Conservation (phyloP, 140 eudicot species). For the Stevia rebaudiana region DNA sequence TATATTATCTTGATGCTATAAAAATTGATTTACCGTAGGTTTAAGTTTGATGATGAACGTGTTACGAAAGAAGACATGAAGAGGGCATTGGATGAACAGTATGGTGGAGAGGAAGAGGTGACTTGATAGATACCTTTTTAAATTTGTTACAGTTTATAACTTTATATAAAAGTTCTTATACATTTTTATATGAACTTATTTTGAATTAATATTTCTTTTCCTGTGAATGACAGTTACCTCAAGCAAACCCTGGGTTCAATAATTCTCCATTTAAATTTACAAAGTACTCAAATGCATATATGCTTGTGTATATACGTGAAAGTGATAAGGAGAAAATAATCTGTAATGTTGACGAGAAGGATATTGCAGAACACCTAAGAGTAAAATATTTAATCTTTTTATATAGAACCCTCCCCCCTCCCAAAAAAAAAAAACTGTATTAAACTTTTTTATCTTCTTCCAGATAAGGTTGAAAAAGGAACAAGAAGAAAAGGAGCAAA, state of each 20-base stretch:
- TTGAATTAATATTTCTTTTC: conserved; percentile 17
- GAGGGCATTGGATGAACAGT: conserved; percentile 92
- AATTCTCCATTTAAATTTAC: conserved; percentile 81
- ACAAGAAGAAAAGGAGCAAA: conserved; percentile 82
- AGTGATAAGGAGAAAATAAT: conserved; percentile 87
- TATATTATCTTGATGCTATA: conserved; percentile 3
- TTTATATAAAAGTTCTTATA: conserved; percentile 1
- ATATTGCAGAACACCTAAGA: conserved; percentile 85
- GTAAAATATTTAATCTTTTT: conserved; percentile 28
- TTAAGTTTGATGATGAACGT: conserved; percentile 91
- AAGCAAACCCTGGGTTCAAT: conserved; percentile 78
- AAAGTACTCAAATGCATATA: conserved; percentile 85
- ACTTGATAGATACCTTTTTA: background rate
- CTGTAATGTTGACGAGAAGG: conserved; percentile 91
- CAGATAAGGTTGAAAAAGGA: conserved; percentile 83
- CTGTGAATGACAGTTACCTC: conserved; percentile 60
- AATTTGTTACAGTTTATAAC: background rate
- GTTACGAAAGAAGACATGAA: conserved; percentile 87
- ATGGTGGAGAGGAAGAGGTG: conserved; percentile 99
- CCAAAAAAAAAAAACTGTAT: background rate
- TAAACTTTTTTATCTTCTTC: conserved; percentile 9
- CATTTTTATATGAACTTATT: conserved; percentile 1
- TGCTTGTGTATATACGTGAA: conserved; percentile 95
- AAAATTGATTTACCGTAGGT: conserved; percentile 40
- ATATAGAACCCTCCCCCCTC: background rate